Conservation (phyloP, 345 rosid species). For the Aquilaria sinensis region DNA sequence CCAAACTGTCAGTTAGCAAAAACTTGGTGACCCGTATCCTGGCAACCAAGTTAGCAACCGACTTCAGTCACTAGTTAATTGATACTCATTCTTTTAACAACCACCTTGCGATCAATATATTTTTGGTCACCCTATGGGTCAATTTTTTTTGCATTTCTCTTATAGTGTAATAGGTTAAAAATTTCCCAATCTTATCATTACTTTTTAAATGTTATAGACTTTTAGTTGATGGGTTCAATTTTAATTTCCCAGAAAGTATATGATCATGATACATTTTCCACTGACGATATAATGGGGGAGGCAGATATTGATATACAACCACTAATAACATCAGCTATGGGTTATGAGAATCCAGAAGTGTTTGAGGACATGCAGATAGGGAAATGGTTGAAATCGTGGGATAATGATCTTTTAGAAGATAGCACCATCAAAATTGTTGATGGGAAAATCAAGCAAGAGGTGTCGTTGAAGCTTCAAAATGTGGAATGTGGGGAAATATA, state of each 20-base stretch:
- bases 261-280: slow-evolving; percentile 34
- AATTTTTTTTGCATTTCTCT: no score
- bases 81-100: no score
- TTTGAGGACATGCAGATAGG: slow-evolving; percentile 30
- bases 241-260: slow-evolving; percentile 21
- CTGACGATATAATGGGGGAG: slow-evolving; percentile 40
- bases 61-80: no score
- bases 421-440: slow-evolving; percentile 25
- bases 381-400: slow-evolving; percentile 28
- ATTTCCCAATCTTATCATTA: neutral
- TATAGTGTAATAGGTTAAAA: neutral
- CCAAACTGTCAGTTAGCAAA: no score
- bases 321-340: slow-evolving; percentile 29
- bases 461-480: slow-evolving; percentile 32
- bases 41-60: no score
- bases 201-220: neutral
- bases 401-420: slow-evolving; percentile 25
- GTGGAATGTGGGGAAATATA: slow-evolving; percentile 26
- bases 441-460: slow-evolving; percentile 33
- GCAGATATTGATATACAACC: slow-evolving; percentile 37
- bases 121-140: no score
- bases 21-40: no score
- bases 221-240: no score
- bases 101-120: no score
- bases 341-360: slow-evolving; percentile 24